Evolutionary conservation across 2,329 filamentous ascomycete genomes (phyloP), one percentile per base, ranked within the genome.

Genomic region (Phyllosticta capitalensis): DNA sequence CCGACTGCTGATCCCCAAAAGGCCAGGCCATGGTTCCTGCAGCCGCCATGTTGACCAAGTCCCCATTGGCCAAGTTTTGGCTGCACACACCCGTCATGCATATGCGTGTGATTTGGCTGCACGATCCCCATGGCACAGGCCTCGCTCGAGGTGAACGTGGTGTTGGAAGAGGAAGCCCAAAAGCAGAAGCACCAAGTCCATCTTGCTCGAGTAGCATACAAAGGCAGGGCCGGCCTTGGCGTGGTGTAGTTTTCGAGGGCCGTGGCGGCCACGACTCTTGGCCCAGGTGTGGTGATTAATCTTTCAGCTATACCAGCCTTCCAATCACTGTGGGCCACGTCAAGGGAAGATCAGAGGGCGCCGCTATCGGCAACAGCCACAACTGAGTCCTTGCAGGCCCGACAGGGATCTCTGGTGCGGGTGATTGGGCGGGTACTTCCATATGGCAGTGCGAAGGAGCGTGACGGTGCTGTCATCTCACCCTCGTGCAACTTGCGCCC

Each of bases 51-150:
- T 38, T 38, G 17, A 28, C 19, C 38, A 52, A 49, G 53, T 49
- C 24, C 26, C 54, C 53, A 60, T 60, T 60, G 58, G 58, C 58
- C 58, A 20, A 55, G 57, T 59, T 48, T 38, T 52, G 54, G 50
- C 50, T 60, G 58, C 58, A 54, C 48, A 48, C 58, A 54, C 58
- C 58, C 58, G 58, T 33, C 58, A 33, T 60, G 58, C 58, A 60
- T 60, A 60, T 60, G 58, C 54, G 58, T 60, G 58, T 60, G 58
- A 60, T 60, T 55, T 38, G 55, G 58, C 57, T 54, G 57, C 57
- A 55, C 57, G 57, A 55, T 50, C 21, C 57, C n/a, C 57, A 33
- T 58, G 56, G 52, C 51, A 49, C 51, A 54, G 56, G 30, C 56
- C 28, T 58, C 30, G 30, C 2, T 14, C 10, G 10, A 12, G 10